Evolutionary conservation across 352 stramenopile species (phyloP).

Genomic region (Globisporangium echinulatum): DNA sequence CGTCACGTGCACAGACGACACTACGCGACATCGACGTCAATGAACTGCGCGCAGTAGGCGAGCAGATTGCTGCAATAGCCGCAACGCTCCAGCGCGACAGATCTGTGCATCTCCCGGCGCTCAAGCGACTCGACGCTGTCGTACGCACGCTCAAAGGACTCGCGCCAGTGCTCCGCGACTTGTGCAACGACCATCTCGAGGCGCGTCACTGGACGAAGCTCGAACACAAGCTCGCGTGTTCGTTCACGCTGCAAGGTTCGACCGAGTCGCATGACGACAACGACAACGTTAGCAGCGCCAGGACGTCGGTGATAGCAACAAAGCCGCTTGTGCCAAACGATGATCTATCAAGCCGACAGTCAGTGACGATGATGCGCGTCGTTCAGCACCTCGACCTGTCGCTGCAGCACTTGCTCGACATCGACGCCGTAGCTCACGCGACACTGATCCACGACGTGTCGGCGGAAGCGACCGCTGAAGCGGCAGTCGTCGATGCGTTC

Average conservation of each 20-base stretch:
- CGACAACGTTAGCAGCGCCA: too few relatives aligned
- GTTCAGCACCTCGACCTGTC: conserved; percentile 29
- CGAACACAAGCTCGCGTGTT: conserved; percentile 60
- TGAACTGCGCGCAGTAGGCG: conserved; percentile 20
- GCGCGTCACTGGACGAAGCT: conserved; percentile 70
- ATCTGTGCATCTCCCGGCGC: conserved; percentile 14
- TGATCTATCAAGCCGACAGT: too few relatives aligned
- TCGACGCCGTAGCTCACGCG: conserved; percentile 31
- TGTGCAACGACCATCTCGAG: conserved; percentile 48
- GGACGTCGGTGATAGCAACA: background rate
- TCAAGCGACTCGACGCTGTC: conserved; percentile 29
- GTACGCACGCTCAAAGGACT: conserved; percentile 42
- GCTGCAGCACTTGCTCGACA: conserved; percentile 43
- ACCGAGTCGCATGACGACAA: too few relatives aligned
- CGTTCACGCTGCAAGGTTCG: conserved; percentile 12
- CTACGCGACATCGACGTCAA: conserved; percentile 37
- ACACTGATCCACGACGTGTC: conserved; percentile 53
- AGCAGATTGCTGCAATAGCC: conserved; percentile 18
- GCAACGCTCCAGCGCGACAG: conserved; percentile 14
- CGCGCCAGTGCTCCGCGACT: conserved; percentile 44
- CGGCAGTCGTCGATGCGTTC: conserved; percentile 53
- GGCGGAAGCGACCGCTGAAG: conserved; percentile 63
- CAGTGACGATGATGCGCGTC: background rate
- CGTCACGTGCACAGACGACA: conserved; percentile 23
- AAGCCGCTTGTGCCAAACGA: too few relatives aligned